Evolutionary conservation across 306 rosid species (phyloP).

Genomic region (Cicer judaicum): DNA sequence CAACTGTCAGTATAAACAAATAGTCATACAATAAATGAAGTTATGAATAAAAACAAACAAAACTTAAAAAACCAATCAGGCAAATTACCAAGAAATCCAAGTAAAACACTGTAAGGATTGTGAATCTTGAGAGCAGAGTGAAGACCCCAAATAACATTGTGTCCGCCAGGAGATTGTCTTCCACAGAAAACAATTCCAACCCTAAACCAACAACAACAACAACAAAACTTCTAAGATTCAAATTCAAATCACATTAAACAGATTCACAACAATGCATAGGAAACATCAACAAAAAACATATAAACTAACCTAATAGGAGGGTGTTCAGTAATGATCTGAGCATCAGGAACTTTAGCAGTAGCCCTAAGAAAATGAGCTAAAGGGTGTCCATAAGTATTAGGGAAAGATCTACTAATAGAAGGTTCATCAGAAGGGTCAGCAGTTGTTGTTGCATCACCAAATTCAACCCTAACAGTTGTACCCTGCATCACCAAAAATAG

Average conservation of each 20-base stretch:
- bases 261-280: constrained; percentile 28
- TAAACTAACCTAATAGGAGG: constrained; percentile 68
- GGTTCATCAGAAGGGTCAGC: constrained; percentile 77
- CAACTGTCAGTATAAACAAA: not conserved
- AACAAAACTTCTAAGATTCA: constrained; percentile 30
- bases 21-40: not conserved
- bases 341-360: constrained; percentile 86
- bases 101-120: constrained; percentile 73
- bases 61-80: not conserved
- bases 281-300: constrained; percentile 2
- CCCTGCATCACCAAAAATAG: constrained; percentile 60
- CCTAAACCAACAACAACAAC: constrained; percentile 52
- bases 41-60: not conserved
- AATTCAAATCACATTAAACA: constrained; percentile 31
- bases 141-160: constrained; percentile 97
- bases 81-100: constrained; percentile 86
- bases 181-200: constrained; percentile 96
- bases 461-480: constrained; percentile 91
- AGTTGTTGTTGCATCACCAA: constrained; percentile 84
- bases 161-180: constrained; percentile 99
- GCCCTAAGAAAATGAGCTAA: constrained; percentile 98
- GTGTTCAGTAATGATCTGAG: constrained; percentile 86
- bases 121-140: constrained; percentile 76
- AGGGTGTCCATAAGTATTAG: constrained; percentile 83
- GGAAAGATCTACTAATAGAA: constrained; percentile 67